Base-by-base conservation (phyloP, 371 early-diverging fungal genomes). In the Conidiobolus coronatus region DNA sequence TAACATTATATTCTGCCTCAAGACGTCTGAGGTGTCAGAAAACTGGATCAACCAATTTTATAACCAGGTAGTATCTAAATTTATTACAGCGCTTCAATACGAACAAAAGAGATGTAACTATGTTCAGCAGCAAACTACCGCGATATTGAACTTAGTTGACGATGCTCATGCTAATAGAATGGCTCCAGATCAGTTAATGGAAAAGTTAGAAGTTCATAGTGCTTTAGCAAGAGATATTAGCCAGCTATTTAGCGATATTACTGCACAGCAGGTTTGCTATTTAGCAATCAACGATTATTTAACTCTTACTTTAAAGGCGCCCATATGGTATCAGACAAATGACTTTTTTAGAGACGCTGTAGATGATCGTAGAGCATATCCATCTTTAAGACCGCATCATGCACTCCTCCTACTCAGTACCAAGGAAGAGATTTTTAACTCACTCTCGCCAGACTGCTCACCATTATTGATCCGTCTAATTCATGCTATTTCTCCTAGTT, bases 401-500 rank as follows among this genome's bases (percentile, higher is more conserved):
- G 78, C 88, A 0, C 52, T 93, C 2, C 53, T 93, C 37, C 66
- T 90, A 2, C 56, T 85, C n/a, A 75, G 76, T 41, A 84, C 81
- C 51, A 77, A 81, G 0, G 85, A 85, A 48, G 80, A 80, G 50
- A 73, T 93, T 21, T 45, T 84, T 20, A 73, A 69, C 50, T 70
- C 73, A 29, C 66, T 84, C 55, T 82, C 85, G 9, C 51, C 77
- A 45, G 87, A 88, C 61, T 75, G 82, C 8, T 82, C 80, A 45
- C 87, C 90, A 0, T 74, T 86, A 6, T 55, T 93, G 20, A 73
- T 83, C 2, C 75, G 78, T 22, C 62, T 93, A 0, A 77, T 93
- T 6, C 84, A 87, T 40, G 74, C 77, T n/a, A 67, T 87, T 15
- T 79, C 81, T n/a, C 90, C 90, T 0, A 84, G 79, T 15, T 79